phyloP scores from a whole-genome alignment of 2,329 filamentous ascomycete species.

The Tolypocladium amazonense region DNA sequence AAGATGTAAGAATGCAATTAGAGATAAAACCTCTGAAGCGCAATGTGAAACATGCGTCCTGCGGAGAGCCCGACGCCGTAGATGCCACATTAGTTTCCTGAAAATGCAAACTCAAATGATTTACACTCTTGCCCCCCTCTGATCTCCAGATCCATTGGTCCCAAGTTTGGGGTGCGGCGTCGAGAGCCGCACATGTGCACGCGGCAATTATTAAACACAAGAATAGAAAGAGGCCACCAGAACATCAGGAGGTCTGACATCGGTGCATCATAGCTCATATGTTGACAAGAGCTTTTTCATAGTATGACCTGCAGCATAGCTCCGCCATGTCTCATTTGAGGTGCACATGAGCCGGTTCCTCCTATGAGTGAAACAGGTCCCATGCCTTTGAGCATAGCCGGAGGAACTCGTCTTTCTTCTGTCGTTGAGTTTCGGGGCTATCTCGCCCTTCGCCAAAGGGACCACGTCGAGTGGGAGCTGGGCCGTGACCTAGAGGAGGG shows the following conservation, averaged over 20 bases:
- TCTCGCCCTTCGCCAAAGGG: slow-evolving; percentile 76
- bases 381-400: slow-evolving; percentile 79
- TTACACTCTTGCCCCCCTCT: neutral
- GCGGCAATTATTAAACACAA: slow-evolving; percentile 3
- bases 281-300: neutral
- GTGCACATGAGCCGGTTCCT: slow-evolving; percentile 12
- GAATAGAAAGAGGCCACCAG: neutral
- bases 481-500: slow-evolving; percentile 71
- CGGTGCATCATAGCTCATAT: neutral
- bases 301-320: neutral
- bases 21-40: neutral
- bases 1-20: neutral
- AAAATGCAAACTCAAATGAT: neutral
- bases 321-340: neutral
- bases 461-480: slow-evolving; percentile 48
- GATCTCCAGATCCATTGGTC: neutral
- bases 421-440: slow-evolving; percentile 69
- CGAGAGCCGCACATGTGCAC: neutral
- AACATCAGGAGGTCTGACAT: neutral
- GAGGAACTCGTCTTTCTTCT: slow-evolving; percentile 90
- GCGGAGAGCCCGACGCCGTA: neutral
- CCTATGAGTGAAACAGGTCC: slow-evolving; percentile 89
- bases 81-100: neutral
- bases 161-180: neutral
- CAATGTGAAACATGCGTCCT: neutral